phyloP scores from a whole-genome alignment of 1,284 basidiomycete species.

The Puccinia hordei region DNA sequence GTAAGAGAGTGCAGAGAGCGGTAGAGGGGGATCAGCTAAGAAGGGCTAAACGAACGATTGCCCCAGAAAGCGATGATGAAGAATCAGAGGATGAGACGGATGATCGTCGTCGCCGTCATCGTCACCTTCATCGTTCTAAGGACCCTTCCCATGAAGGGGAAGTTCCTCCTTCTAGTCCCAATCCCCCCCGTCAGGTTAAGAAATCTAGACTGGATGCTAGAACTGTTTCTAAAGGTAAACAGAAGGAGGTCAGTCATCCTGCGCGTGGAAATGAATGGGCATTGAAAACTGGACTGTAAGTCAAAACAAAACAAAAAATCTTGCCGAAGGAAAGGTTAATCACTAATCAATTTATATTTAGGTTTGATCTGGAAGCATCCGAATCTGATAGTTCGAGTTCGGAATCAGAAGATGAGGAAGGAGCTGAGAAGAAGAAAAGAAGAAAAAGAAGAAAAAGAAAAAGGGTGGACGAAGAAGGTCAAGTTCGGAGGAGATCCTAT shows the following conservation, averaged over 20 bases:
- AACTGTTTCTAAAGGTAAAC: neutral
- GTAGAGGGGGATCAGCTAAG: neutral
- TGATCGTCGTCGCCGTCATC: too few relatives aligned
- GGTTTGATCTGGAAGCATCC: constrained; percentile 48
- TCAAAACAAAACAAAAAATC: too few relatives aligned
- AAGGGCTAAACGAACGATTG: neutral
- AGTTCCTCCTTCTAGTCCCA: too few relatives aligned
- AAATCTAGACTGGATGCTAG: too few relatives aligned
- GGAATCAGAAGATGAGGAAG: neutral
- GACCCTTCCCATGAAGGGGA: too few relatives aligned
- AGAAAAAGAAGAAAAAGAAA: neutral
- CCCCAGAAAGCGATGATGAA: constrained; percentile 52
- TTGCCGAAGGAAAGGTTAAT: too few relatives aligned
- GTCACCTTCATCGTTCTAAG: too few relatives aligned
- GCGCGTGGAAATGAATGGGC: constrained; percentile 51
- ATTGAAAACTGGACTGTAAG: constrained; percentile 43
- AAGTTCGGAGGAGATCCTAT: constrained; percentile 33
- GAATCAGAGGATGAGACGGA: neutral
- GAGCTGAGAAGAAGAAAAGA: neutral
- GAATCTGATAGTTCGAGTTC: constrained; percentile 32
- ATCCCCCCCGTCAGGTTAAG: too few relatives aligned
- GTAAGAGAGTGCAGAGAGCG: neutral
- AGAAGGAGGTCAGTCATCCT: constrained; percentile 38
- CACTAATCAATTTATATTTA: neutral
- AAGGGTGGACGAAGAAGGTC: neutral